Base-by-base conservation (phyloP, 768 basidiomycete species). In the Tulasnella sp. region DNA sequence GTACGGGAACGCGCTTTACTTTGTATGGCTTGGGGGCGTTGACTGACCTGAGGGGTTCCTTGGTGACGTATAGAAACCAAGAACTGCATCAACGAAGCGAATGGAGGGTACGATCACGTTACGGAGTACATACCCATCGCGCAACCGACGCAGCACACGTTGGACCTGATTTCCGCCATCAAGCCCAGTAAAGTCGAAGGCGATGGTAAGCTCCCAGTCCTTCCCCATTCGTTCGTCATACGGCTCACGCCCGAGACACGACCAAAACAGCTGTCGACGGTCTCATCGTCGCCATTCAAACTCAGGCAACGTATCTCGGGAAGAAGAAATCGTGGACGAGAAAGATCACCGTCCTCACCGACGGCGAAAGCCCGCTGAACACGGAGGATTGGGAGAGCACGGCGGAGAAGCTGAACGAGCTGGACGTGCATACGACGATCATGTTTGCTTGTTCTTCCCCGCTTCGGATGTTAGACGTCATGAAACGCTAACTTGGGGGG, bases 311-410 rank as follows among this genome's bases (percentile, higher is more conserved):
- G 1, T 90, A 94, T 83, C 88, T 96, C 48, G 88, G 85, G 42
- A 90, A 86, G 31, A 98, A 95, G 86, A 91, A 90, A 83, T 91
- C 92, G 0, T 97, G 95, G 95, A 94, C 93, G 1, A 90, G 95
- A 77, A 96, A 93, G 86, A 88, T 97, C 3, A 89, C 93, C 50
- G 83, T 98, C 22, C 85, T 98, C 28, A 99, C 97, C 0, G 96
- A 99, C 83, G 97, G 93, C 83, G 92, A 94, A 86, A 90, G 88
- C 50, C 91, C 90, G 3, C 90, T 94, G 79, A 92, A 94, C 83
- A 83, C 91, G 3, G 93, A 93, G 83, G 91, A 94, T 72, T 95
- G 94, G 93, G 91, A 94, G 83, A 87, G 86, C 0, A 93, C 91
- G 1, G 90, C 89, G 72, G 84, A 87, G 64, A 93, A 93, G 83